Base-by-base conservation (phyloP, 352 stramenopile genomes). In the Pythium monospermum region DNA sequence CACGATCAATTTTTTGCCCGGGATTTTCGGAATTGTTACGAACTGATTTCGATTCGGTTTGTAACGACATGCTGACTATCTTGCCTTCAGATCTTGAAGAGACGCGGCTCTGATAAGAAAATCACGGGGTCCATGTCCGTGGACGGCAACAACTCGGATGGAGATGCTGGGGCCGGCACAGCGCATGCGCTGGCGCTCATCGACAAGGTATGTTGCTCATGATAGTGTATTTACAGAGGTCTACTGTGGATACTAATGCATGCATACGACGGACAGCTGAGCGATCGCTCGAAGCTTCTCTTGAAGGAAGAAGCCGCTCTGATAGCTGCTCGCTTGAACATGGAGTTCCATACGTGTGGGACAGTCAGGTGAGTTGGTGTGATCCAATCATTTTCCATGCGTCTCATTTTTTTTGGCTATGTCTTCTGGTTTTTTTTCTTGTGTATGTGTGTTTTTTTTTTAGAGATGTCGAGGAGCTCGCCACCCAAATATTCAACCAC, bases 271-370 rank as follows among this genome's bases (percentile, higher is more conserved):
- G n/a, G n/a, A n/a, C 36, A 61, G 59, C 31, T 61, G 6, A 55
- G 59, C 16, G 41, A 52, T 13, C 46, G 49, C 16, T 31, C 36
- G 27, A 47, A 42, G 18, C 21, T 54, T 23, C 26, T 51, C 21
- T 39, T 61, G 3, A 49, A 44, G 18, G 59, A 58, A 12, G 59
- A 61, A 26, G 5, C 50, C 16, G 46, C 40, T 18, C 21, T 66
- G 6, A 2, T 66, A n/a, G 59, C 47, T 1, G 44, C 43, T 23
- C 52, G 30, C 3, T 23, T 66, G 37, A 66, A 66, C 27, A 30
- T 38, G 35, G 18, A 18, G 8, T 66, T 61, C 36, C 26, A 51
- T 26, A 23, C 19, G 6, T 58, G 46, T 26, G 28, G 26, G 8
- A 26, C 15, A 0, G 12, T 56, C 21, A 26, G 42, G 59, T 66